These are phyloP conservation scores for Solanum virginianum DNA, from an alignment of 257 asterid genomes.

Conservation along the genomic window DNA sequence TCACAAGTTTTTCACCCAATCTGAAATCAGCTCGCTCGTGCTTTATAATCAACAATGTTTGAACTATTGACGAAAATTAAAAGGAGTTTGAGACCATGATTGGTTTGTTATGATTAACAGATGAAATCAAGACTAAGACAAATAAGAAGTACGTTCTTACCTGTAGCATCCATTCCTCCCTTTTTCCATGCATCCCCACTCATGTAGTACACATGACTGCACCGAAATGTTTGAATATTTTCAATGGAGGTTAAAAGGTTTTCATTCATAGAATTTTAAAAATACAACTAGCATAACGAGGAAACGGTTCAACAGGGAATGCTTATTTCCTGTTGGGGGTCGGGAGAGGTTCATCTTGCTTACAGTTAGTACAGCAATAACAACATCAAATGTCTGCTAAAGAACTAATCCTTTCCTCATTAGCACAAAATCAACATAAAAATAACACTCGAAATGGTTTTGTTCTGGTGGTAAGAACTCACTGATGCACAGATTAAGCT, in stretches of 20 bases:
- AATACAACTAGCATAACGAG: neutral
- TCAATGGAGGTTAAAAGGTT: neutral
- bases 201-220: slow-evolving; percentile 97
- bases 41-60: neutral
- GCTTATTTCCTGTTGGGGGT: neutral
- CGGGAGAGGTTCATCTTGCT: neutral
- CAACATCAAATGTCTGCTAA: neutral
- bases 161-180: slow-evolving; percentile 99
- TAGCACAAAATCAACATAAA: neutral
- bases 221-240: neutral
- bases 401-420: neutral
- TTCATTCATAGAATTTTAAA: neutral
- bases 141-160: slow-evolving; percentile 23
- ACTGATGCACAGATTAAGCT: neutral
- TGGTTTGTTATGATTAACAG: neutral
- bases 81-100: neutral
- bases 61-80: neutral
- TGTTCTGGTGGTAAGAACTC: neutral
- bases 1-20: neutral
- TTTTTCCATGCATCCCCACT: slow-evolving; percentile 99
- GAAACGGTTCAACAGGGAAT: neutral
- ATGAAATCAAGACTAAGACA: neutral
- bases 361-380: neutral
- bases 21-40: neutral
- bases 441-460: neutral